Conservation (phyloP, 75 land plant genomes). For the Chamaecyparis obtusa region DNA sequence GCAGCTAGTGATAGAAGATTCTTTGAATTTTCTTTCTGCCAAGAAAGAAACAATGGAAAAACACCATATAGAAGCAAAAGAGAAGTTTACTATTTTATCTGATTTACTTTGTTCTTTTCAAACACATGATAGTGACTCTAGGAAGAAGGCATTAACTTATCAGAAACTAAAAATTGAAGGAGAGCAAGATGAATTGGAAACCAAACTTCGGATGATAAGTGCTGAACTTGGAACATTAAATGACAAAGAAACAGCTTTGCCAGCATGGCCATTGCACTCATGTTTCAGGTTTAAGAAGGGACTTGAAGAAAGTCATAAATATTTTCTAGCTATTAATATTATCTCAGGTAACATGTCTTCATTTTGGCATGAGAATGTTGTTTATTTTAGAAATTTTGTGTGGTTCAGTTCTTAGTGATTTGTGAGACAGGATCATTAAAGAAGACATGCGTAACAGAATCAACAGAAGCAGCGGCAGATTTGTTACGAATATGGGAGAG, state of each 20-base stretch:
- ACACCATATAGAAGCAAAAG: slow-evolving; percentile 1
- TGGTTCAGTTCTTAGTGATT: not conserved
- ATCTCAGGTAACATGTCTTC: slow-evolving; percentile 17
- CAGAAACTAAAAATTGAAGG: slow-evolving; percentile 5
- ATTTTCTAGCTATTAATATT: slow-evolving; percentile 20
- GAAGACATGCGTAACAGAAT: slow-evolving; percentile 21
- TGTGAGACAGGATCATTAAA: slow-evolving; percentile 17
- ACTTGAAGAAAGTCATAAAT: slow-evolving; percentile 10
- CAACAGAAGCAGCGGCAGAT: slow-evolving; percentile 23
- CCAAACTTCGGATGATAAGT: not conserved
- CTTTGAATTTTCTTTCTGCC: slow-evolving; percentile 5
- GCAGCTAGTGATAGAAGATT: not conserved
- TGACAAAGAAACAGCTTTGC: slow-evolving; percentile 15
- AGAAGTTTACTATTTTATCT: not conserved
- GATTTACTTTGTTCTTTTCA: not conserved
- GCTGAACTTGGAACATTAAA: slow-evolving; percentile 21
- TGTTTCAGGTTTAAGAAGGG: slow-evolving; percentile 25
- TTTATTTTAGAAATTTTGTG: not conserved
- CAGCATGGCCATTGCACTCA: slow-evolving; percentile 30
- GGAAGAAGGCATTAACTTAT: slow-evolving; percentile 6
- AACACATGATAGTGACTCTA: not conserved
- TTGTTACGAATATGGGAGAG: slow-evolving; percentile 24
- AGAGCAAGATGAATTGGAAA: slow-evolving; percentile 13
- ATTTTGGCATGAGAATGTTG: not conserved
- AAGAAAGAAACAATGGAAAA: slow-evolving; percentile 12